phyloP scores from a whole-genome alignment of 768 basidiomycete species.

The Phallus indusiatus region DNA sequence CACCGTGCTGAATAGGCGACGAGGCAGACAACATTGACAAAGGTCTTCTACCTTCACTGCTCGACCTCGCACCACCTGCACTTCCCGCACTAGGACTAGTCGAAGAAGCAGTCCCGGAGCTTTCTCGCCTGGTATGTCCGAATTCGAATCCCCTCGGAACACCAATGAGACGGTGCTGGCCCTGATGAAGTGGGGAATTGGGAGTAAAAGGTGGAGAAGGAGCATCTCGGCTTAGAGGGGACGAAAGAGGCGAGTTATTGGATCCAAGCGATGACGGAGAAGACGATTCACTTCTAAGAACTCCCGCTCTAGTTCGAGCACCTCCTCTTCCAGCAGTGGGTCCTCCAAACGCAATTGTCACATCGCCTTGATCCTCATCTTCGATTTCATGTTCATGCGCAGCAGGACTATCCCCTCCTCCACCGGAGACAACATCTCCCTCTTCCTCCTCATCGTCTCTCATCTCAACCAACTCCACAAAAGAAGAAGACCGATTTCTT shows the following conservation, averaged over 20 bases:
- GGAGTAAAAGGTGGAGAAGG: not conserved
- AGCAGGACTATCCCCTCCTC: not conserved
- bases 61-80: not conserved
- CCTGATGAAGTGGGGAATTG: not conserved
- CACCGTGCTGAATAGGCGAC: slow-evolving; percentile 26
- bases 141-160: slow-evolving; percentile 25
- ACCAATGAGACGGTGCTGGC: slow-evolving; percentile 19
- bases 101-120: not conserved
- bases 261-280: no score
- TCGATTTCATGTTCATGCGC: not conserved
- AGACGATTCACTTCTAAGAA: no score
- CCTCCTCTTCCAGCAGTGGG: no score
- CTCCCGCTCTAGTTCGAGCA: no score
- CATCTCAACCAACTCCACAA: not conserved
- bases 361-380: not conserved
- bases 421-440: not conserved
- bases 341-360: not conserved
- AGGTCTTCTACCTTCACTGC: not conserved
- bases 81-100: not conserved
- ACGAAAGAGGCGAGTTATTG: no score
- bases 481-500: not conserved
- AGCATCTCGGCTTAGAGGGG: no score
- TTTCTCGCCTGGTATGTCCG: slow-evolving; percentile 9
- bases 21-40: not conserved
- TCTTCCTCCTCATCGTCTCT: not conserved